Conservation (phyloP, 2,329 filamentous ascomycete genomes). For the Hirsutella minnesotensis region DNA sequence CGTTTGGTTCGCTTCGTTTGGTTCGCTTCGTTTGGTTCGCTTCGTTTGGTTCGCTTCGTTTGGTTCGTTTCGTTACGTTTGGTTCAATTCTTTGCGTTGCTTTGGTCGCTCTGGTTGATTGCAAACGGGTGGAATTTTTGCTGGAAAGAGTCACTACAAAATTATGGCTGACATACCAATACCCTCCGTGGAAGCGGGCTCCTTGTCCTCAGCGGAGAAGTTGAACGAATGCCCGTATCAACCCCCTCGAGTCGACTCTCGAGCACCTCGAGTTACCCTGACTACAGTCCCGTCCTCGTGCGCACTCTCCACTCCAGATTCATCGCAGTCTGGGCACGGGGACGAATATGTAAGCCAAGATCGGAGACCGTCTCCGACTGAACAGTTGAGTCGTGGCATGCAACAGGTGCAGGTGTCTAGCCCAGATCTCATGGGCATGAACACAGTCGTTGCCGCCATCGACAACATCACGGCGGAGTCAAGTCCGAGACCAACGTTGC, state of each 20-base stretch:
- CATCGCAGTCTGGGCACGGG: background rate
- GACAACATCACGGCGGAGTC: slow-evolving; percentile 4
- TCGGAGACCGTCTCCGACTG: background rate
- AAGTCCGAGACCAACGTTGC: background rate
- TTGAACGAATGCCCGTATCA: background rate
- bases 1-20: too few relatives aligned
- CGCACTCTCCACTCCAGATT: background rate
- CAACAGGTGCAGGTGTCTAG: slow-evolving; percentile 5
- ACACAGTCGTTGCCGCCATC: slow-evolving; percentile 3
- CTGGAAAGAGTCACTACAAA: too few relatives aligned
- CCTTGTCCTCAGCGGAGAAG: slow-evolving; percentile 1
- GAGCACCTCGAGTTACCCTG: background rate
- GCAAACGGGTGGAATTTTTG: too few relatives aligned
- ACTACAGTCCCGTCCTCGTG: background rate
- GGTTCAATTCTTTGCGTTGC: too few relatives aligned
- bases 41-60: too few relatives aligned
- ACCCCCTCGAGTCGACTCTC: background rate
- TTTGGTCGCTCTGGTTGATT: too few relatives aligned
- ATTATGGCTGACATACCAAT: slow-evolving; percentile 5
- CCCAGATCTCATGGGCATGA: background rate
- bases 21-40: too few relatives aligned
- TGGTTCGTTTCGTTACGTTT: too few relatives aligned
- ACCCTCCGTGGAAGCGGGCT: slow-evolving; percentile 7
- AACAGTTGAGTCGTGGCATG: background rate
- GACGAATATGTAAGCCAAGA: background rate